Base-by-base conservation (phyloP, 768 basidiomycete genomes). In the Lactarius tabidus region DNA sequence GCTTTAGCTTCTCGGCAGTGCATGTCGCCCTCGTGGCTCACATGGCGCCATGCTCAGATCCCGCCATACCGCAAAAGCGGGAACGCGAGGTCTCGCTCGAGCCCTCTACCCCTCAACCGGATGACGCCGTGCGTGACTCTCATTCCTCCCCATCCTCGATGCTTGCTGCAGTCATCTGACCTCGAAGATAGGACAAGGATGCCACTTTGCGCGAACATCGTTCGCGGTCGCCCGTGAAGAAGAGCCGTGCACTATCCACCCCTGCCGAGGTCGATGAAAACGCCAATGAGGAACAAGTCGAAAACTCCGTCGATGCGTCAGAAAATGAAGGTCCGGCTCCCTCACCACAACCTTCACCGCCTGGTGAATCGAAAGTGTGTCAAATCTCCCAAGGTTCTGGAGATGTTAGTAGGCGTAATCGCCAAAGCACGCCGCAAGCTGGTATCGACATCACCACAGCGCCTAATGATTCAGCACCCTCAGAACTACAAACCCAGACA, bases 311-410 rank as follows among this genome's bases (percentile, higher is more conserved):
- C 28, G 70, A 68, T 59, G 57, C 58, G 10, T 52, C 45, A 36
- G 63, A 66, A 14, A 20, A 43, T 39, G 57, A 52, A 36, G 58
- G 14, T 28, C 68, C 56, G 79, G 80, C 59, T 80, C 79, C 61
- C 1, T 65, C 64, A 2, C 64, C 64, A 33, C 55, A 55, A 1
- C 59, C 64, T 1, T 91, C 91, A n/a, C 89, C 91, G 4, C 87
- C 86, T 3, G 84, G 85, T 69, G 89, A 91, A 75, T 84, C 88
- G 77, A 91, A 89, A 78, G 82, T 83, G 64, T 82, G 87, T 59
- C 89, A 90, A 77, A 89, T 90, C 70, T 90, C 88, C 67, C 86
- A 86, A 71, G 87, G 88, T 31, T 89, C 91, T 36, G 89, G 90
- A 74, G 90, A 91, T 72, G 82, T 90, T 67, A 85, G 79, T 72